A percentile compares a stretch with the other conserved stretches of the same genome.
These are phyloP conservation scores for Haplosporangium sp. DNA, from an alignment of 371 early-diverging fungal species.

Conservation along the genomic window DNA sequence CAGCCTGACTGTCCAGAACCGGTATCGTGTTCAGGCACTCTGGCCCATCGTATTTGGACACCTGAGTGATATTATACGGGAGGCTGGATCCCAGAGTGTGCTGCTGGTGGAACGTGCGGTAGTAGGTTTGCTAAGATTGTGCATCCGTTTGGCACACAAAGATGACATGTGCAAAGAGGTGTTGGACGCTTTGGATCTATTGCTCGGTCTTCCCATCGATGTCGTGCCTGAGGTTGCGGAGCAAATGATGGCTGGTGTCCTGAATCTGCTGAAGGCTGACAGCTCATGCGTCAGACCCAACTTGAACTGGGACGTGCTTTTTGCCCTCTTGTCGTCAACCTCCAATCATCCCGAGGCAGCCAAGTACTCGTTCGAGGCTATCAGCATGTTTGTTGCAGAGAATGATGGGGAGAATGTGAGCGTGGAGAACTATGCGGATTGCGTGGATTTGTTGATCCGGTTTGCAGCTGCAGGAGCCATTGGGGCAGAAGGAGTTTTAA, in stretches of 20 bases:
- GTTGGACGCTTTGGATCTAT: conserved; percentile 68
- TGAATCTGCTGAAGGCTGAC: conserved; percentile 70
- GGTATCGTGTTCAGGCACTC: conserved; percentile 68
- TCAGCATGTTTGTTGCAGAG: conserved; percentile 63
- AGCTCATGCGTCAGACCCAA: conserved; percentile 55
- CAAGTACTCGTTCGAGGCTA: conserved; percentile 67
- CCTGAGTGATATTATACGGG: conserved; percentile 74
- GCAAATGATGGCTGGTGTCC: conserved; percentile 85
- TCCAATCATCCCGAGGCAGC: conserved; percentile 69
- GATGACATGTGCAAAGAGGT: conserved; percentile 72
- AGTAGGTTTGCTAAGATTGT: conserved; percentile 77
- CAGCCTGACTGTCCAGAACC: conserved; percentile 79
- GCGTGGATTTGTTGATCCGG: conserved; percentile 70
- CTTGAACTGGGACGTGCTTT: conserved; percentile 61
- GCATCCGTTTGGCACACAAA: conserved; percentile 77
- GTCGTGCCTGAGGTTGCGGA: conserved; percentile 77
- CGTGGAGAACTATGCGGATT: conserved; percentile 73
- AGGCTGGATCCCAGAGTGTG: conserved; percentile 76
- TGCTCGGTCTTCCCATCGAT: conserved; percentile 73
- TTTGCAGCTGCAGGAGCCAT: conserved; percentile 63
- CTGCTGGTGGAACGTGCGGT: conserved; percentile 82
- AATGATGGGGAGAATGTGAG: conserved; percentile 55
- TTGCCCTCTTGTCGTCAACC: conserved; percentile 63
- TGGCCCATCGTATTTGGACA: conserved; percentile 78
- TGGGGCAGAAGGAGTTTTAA: conserved; percentile 48